Base-by-base conservation (phyloP, 2,329 filamentous ascomycete species). In the Colletotrichum karsti region DNA sequence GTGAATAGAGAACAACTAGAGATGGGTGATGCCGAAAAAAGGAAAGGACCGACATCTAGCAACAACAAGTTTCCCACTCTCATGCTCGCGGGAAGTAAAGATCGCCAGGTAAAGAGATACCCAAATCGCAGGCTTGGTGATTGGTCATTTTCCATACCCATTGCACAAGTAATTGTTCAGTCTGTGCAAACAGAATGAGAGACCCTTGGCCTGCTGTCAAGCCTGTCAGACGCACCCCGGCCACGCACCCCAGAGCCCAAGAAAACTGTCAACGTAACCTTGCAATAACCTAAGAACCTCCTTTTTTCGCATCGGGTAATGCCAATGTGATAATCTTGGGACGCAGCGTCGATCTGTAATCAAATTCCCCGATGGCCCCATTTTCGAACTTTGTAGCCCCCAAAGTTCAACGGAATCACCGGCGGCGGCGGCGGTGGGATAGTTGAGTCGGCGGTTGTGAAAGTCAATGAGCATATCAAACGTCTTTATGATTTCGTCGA, bases 281-380 rank as follows among this genome's bases (percentile, higher is more conserved):
- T 60, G 57, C 24, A 60, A 60, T 60, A 13, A 60, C 26, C 46
- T 51, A 51, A 35, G 22, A 18, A 48, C 26, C 35, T 44, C 37
- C 56, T 42, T 51, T 60, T 51, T 30, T 51, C 33, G n/a, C 15
- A 51, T 51, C 22, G 33, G 20, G 30, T 15, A 51, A 41, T 41
- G 30, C 57, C 30, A 60, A 50, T 28, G 24, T 42, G 30, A 60
- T 8, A 51, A 62, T 54, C 58, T 53, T 44, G 48, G n/a, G 57
- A 8, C 9, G 5, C 35, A 30, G 42, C 30, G 46, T 22, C 48
- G 60, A 67, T 67, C 64, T 64, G 37, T 51, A 58, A 42, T 22
- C 18, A 46, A 54, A 64, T 53, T 67, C 59, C 44, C 59, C 64
- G 53, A 53, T 24, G 53, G 10, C 44, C 37, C 51, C 37, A 33